A percentile compares a stretch with the other conserved stretches of the same genome.
phyloP scores from a whole-genome alignment of 768 basidiomycete genomes.

The Amanita muscaria region DNA sequence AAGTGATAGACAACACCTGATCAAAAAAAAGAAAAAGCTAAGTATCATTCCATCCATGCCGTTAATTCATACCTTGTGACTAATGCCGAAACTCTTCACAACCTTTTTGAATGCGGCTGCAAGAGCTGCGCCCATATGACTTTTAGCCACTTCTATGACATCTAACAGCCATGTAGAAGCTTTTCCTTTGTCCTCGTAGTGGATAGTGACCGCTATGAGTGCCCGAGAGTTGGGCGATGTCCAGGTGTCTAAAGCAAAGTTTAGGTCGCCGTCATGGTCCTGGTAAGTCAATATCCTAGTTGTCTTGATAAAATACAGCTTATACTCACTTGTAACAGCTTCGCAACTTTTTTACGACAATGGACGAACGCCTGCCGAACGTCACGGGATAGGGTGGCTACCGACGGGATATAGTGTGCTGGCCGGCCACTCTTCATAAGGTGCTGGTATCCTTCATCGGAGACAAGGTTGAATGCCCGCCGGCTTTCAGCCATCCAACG shows the following conservation, averaged over 20 bases:
- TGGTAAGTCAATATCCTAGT: too few relatives aligned
- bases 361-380: not conserved
- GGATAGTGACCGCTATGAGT: slow-evolving; percentile 8
- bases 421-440: too few relatives aligned
- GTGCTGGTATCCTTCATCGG: not conserved
- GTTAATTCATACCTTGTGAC: too few relatives aligned
- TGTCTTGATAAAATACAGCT: too few relatives aligned
- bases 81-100: not conserved
- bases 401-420: not conserved
- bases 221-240: slow-evolving; percentile 11
- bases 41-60: too few relatives aligned
- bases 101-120: too few relatives aligned
- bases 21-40: too few relatives aligned
- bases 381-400: not conserved
- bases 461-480: not conserved
- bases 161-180: not conserved
- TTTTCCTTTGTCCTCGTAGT: not conserved
- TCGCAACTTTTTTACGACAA: not conserved
- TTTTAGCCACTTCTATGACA: not conserved
- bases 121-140: too few relatives aligned
- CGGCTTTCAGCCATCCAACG: not conserved
- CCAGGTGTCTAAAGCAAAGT: slow-evolving; percentile 8
- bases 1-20: too few relatives aligned
- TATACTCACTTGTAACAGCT: not conserved
- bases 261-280: not conserved